A percentile compares a stretch with the other conserved stretches of the same genome.
phyloP scores from a whole-genome alignment of 2,329 filamentous ascomycete species.

The Trematosphaeria pertusa region DNA sequence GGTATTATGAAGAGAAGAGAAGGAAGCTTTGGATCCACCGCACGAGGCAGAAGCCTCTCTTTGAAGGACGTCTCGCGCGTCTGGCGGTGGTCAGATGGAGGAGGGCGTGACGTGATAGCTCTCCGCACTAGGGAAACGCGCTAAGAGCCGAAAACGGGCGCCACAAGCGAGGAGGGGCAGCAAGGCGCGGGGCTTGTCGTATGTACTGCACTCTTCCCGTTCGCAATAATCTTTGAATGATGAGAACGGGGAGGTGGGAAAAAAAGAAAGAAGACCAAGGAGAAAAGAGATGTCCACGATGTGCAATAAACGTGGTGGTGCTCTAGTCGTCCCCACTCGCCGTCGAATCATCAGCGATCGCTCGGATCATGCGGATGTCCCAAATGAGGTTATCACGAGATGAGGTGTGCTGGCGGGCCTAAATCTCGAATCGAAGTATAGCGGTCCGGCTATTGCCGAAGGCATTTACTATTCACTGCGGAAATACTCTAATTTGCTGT shows the following conservation, averaged over 20 bases:
- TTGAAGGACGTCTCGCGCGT: constrained; percentile 12
- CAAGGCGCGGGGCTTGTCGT: too few relatives aligned
- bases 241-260: not conserved
- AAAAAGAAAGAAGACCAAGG: not conserved
- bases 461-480: too few relatives aligned
- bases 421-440: too few relatives aligned
- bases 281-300: not conserved
- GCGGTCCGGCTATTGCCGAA: too few relatives aligned
- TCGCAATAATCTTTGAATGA: too few relatives aligned
- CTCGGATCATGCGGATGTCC: not conserved
- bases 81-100: constrained; percentile 4
- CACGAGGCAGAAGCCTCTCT: constrained; percentile 13
- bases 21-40: constrained; percentile 5
- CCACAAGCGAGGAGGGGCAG: constrained; percentile 26
- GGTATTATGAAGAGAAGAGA: not conserved
- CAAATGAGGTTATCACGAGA: constrained; percentile 1
- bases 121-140: constrained; percentile 16
- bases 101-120: constrained; percentile 28
- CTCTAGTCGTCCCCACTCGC: not conserved
- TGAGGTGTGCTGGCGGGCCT: not conserved
- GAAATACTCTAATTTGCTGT: too few relatives aligned
- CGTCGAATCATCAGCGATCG: constrained; percentile 2
- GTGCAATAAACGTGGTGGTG: not conserved
- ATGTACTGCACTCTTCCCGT: too few relatives aligned
- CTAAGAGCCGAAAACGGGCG: constrained; percentile 30